Evolutionary conservation across 1,139 yeast species (phyloP), one percentile per base, ranked within the genome.

Genomic region (Candida glucosophila): DNA sequence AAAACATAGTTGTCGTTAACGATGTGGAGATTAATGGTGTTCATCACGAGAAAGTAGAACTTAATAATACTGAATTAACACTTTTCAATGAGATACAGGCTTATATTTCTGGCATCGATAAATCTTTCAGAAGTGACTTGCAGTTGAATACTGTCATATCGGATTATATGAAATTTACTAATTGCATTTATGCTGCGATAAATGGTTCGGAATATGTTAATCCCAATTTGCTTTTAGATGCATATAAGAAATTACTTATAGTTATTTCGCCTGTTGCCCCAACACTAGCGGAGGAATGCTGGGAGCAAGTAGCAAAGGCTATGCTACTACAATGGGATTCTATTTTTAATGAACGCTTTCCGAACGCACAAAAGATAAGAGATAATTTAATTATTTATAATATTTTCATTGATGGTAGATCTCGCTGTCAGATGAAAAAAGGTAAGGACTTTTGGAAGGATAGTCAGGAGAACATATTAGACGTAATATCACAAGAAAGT

Each of bases 151-250:
- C 96, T 0, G 74, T 85, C 5, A 70, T 90, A 16, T 82, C 96
- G 0, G 94, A 85, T 44, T 79, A 76, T 44, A 90, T 86, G 95
- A 90, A 86, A 41, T 52, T 79, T 28, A 79, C 95, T 2, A 77
- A 77, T 37, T 39, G 62, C 1, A 44, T 86, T 6, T 43, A 52
- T 2, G 42, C 49, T 9, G 66, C 70, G 0, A 20, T 57, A 5
- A 66, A 67, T 30, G 20, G 39, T 1, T 32, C 40, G 2, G 29
- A 41, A 4, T 20, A 44, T 10, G 48, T 55, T 8, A 45, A 49
- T 6, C 42, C 60, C 1, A 46, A 43, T 1, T 53, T 52, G 22
- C 44, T 43, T 34, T 41, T 36, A 27, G 67, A 70, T 26, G 56
- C 73, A 1, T 66, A 67, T 34, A 58, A 64, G 38, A 73, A 69